Evolutionary conservation across 1,284 basidiomycete species (phyloP), one percentile per base, ranked within the genome.

Genomic region (Ceratorhiza oryzae-sativae): DNA sequence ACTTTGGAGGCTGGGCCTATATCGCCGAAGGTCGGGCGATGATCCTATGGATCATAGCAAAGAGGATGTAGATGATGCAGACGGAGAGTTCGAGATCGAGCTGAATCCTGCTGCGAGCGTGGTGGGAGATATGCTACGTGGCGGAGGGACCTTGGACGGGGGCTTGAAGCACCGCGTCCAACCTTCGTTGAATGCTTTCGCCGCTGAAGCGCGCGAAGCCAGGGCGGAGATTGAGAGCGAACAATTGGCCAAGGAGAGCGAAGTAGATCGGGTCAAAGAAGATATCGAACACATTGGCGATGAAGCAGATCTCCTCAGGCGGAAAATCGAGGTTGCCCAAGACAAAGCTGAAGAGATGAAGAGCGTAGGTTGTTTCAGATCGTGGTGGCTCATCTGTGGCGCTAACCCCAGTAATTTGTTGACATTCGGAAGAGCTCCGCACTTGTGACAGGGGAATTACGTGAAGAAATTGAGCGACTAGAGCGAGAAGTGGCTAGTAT

Each of bases 1-100:
- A 8, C 30, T 74, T 13, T 73, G 67, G 51, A 72, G 73, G 55
- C 70, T 71, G 18, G 73, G 72, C 18, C 27, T 74, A 20, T 39
- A 63, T 34, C 53, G 56, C 15, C 53, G 58, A 18, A 62, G 63
- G 23, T 56, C 45, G 20, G 71, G 46, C 20, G 49, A 67, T 34
- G 62, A 67, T n/a, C 55, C 62, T 27, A 67, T 67, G 62, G 62
- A 67, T 18, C 53, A 48, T 23, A 63, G 48, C n/a, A 25, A 27
- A 32, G 62, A 51, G 4, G 60, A 49, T 18, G 61, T 23, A n/a
- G 53, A 55, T 15, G 53, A 55, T 30, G 62, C 62, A 15, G 62
- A 55, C 8, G 62, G 62, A 30, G 62, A 55, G 27, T 67, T 23
- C 25, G 62, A 67, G 39, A 55, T 67, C 51, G 62, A 67, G 49